phyloP scores from a whole-genome alignment of 2,329 filamentous ascomycete genomes.

The Allantophomopsis cytisporea region DNA sequence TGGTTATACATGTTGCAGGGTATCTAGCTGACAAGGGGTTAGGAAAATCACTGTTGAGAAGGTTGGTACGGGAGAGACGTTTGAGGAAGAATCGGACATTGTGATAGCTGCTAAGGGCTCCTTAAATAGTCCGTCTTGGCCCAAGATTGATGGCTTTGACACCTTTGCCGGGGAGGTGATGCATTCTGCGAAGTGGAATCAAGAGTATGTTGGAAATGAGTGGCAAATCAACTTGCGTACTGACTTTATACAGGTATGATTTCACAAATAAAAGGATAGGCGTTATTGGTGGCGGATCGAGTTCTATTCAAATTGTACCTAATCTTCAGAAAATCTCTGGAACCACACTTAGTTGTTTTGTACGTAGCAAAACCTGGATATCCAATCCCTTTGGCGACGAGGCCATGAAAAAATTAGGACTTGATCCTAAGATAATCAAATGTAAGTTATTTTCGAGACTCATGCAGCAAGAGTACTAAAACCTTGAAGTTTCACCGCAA shows the following conservation, averaged over 20 bases:
- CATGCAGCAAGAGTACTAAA: background rate
- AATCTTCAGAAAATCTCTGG: constrained; percentile 30
- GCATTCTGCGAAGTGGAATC: constrained; percentile 26
- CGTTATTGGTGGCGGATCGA: constrained; percentile 37
- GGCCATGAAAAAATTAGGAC: constrained; percentile 26
- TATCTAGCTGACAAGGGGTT: background rate
- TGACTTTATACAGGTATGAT: constrained; percentile 23
- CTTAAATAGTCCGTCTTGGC: constrained; percentile 17
- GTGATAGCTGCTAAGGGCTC: constrained; percentile 2
- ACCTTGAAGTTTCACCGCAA: constrained; percentile 21
- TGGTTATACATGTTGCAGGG: constrained; percentile 19
- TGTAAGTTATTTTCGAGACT: constrained; percentile 18
- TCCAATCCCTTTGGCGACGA: constrained; percentile 29
- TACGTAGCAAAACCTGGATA: constrained; percentile 36
- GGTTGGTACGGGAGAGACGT: constrained; percentile 10
- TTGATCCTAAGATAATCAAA: constrained; percentile 22
- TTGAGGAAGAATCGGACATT: constrained; percentile 3
- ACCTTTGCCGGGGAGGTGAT: constrained; percentile 28
- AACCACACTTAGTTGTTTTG: constrained; percentile 27
- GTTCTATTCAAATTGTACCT: constrained; percentile 37
- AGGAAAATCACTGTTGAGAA: constrained; percentile 25
- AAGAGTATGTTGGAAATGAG: constrained; percentile 3
- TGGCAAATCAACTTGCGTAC: background rate
- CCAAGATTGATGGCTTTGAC: constrained; percentile 28
- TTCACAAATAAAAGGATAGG: constrained; percentile 32